Evolutionary conservation across 768 basidiomycete species (phyloP).

Genomic region (Xerocomellus amylosporus): DNA sequence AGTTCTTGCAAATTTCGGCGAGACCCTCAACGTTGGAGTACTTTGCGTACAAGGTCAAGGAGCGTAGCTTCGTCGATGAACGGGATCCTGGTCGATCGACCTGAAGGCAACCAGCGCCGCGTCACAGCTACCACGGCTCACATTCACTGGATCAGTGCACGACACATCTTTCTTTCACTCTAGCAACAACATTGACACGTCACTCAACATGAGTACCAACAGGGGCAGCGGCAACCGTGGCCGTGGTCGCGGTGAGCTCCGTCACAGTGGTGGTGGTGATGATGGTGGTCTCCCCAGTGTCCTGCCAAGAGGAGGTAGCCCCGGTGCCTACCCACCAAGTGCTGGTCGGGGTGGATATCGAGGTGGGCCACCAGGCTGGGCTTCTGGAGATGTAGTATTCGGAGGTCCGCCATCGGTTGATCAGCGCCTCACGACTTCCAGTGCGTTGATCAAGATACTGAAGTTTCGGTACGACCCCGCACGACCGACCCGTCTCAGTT

Average conservation of each 20-base stretch:
- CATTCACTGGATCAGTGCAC: no score
- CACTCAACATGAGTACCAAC: conserved; percentile 11
- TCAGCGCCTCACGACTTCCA: conserved; percentile 28
- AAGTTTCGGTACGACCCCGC: conserved; percentile 23
- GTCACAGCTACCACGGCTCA: no score
- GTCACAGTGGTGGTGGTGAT: no score
- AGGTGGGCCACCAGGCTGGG: conserved; percentile 27
- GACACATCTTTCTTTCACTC: not conserved
- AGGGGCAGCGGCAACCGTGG: conserved; percentile 14
- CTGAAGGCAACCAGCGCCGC: no score
- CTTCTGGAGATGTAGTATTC: conserved; percentile 30
- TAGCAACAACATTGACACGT: not conserved
- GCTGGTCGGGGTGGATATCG: conserved; percentile 17
- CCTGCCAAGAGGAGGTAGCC: not conserved
- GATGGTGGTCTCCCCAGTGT: conserved; percentile 1
- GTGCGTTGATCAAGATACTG: conserved; percentile 30
- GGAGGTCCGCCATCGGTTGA: conserved; percentile 33
- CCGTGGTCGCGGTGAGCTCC: conserved; percentile 19
- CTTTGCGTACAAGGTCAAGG: no score
- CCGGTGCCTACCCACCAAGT: conserved; percentile 2
- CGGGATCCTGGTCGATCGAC: no score
- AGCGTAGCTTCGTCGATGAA: no score
- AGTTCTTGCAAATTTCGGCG: not conserved
- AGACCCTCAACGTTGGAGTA: not conserved
- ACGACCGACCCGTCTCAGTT: conserved; percentile 47